Evolutionary conservation across 164 flowering plant genomes (phyloP).

Genomic region (Annona squamosa): DNA sequence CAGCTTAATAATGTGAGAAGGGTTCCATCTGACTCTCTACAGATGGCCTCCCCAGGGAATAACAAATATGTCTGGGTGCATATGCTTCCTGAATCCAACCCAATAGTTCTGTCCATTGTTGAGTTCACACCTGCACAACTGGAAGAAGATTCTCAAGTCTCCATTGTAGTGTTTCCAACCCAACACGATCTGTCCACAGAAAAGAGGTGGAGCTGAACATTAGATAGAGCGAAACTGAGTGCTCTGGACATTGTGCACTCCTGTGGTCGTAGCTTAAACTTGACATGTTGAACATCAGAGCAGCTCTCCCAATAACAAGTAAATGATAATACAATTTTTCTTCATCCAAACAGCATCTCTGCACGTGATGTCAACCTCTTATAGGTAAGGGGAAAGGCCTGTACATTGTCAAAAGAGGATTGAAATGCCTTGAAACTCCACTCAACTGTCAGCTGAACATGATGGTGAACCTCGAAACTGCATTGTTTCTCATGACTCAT

Average conservation of each 20-base stretch:
- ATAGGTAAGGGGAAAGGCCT: too few relatives aligned
- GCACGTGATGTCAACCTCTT: not conserved
- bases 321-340: slow-evolving; percentile 19
- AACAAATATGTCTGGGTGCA: slow-evolving; percentile 17
- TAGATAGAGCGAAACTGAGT: not conserved
- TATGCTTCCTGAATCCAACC: not conserved
- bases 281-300: slow-evolving; percentile 7
- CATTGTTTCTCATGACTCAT: slow-evolving; percentile 5
- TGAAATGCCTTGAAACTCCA: too few relatives aligned
- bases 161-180: slow-evolving; percentile 71
- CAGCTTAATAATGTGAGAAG: slow-evolving; percentile 9
- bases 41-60: slow-evolving; percentile 1
- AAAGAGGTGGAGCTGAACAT: slow-evolving; percentile 3
- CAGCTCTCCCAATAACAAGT: slow-evolving; percentile 25
- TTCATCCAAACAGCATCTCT: slow-evolving; percentile 8
- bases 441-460: slow-evolving; percentile 20
- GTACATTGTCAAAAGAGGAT: too few relatives aligned
- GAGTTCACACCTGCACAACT: slow-evolving; percentile 10
- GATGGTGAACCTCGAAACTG: slow-evolving; percentile 23
- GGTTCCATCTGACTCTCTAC: slow-evolving; percentile 7
- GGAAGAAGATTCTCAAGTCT: slow-evolving; percentile 46
- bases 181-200: slow-evolving; percentile 45
- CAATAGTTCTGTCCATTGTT: slow-evolving; percentile 6
- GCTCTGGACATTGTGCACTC: slow-evolving; percentile 3
- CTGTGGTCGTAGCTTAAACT: slow-evolving; percentile 12